Base-by-base conservation (phyloP, 2,329 filamentous ascomycete species). In the Chalaropsis ovoidea region DNA sequence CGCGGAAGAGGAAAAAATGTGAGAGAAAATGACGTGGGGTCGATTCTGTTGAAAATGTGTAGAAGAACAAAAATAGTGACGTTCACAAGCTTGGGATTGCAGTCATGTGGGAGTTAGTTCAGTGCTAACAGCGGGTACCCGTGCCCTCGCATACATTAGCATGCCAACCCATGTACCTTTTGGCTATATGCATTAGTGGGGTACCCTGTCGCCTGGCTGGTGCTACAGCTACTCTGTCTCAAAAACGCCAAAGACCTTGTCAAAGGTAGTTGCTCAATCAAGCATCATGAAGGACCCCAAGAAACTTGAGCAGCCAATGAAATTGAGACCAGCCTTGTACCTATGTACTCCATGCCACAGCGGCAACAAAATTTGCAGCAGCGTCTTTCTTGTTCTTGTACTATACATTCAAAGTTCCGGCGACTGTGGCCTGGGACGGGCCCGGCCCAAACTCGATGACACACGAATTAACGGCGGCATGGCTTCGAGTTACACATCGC, bases 41-140 rank as follows among this genome's bases (percentile, higher is more conserved):
- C 27, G 27, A 52, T 58, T 58, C 24, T 35, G 54, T 58, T 58
- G 24, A 17, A 58, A 52, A 52, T 52, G 47, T 52, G 47, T 52
- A 52, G 19, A 24, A 27, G 19, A 52, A 52, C 11, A 17, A 35
- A 58, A 58, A 58, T 58, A 58, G 54, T 39, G 54, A 58, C 27
- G 54, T 58, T 35, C 31, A n/a, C 54, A 58, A 58, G 31, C 27
- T 10, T 39, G 24, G 35, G n/a, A 19, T 17, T 58, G 24, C 24
- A 31, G 24, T 27, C 17, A 15, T 17, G 15, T 47, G 54, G 10
- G 6, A n/a, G 24, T 27, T 1, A 35, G 54, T 58, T n/a, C 17
- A 17, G 31, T 68, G 69, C 70, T 70, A 69, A 68, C 68, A 70
- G 54, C 31, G 27, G 54, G 54, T 58, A 58, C 54, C 15, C 10